Evolutionary conservation across 805 yeast genomes (phyloP), one percentile per base, ranked within the genome.

Genomic region (Ogataea pignaliae): DNA sequence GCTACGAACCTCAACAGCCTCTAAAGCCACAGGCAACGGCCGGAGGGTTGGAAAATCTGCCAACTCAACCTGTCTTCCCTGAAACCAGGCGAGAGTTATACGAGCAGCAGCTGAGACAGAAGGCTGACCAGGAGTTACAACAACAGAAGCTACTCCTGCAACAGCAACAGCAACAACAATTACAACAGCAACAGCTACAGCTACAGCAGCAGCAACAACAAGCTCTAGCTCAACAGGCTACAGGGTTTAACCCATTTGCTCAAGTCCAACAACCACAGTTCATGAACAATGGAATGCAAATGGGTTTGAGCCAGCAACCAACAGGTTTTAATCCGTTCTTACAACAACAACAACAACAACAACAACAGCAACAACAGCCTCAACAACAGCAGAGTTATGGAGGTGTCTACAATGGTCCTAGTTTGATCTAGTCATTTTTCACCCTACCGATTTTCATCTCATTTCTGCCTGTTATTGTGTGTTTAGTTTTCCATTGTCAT

Each of bases 1-100:
- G 14, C 9, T 12, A n/a, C 14, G 10, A n/a, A 6, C 5, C 14
- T 3, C 53, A 58, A 41, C 51, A 48, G 43, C 48, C 51, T 10
- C 16, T 75, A 52, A 64, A 69, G 53, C 66, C 71, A 13, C 84
- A 78, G 55, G 74, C 79, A 2, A 83, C 88, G 2, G 85, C 88
- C 30, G 91, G 90, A 3, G 91, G 90, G 0, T 70, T 81, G 47
- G 90, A 85, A 56, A 67, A 68, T 40, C 60, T 83, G 36, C 83
- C 83, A 10, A 83, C 89, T 1, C 65, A 76, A 3, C 77, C 88
- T 2, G 85, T 82, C 9, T 85, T 83, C 54, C 88, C 87, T 0
- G 80, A 81, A 52, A 80, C 86, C n/a, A 52, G 56, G 43, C 46
- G 51, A 17, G 60, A 54, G 17, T 39, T 33, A 17, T 50, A 45